These are phyloP conservation scores for Pseudogymnoascus sp. DNA, from an alignment of 2,329 filamentous ascomycete species.

Conservation along the genomic window DNA sequence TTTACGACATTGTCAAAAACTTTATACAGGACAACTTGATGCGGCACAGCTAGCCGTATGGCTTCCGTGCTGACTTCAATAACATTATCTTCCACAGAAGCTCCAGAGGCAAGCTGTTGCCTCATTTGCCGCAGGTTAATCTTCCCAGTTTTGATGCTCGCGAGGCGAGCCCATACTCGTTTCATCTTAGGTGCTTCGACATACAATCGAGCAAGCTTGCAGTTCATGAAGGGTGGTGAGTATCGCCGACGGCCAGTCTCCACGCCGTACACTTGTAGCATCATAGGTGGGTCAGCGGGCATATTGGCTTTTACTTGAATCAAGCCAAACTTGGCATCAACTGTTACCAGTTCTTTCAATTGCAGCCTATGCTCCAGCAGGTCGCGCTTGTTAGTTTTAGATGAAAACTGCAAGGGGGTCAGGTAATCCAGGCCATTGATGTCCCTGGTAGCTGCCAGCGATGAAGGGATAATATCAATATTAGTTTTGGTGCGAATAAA, in stretches of 20 bases:
- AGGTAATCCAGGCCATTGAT: conserved; percentile 15
- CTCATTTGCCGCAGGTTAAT: conserved; percentile 72
- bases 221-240: conserved; percentile 71
- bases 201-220: conserved; percentile 74
- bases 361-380: background rate
- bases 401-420: conserved; percentile 21
- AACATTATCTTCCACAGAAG: conserved; percentile 63
- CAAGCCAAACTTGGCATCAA: conserved; percentile 74
- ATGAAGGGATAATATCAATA: conserved; percentile 21
- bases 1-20: conserved; percentile 94
- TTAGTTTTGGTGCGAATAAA: conserved; percentile 49
- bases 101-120: conserved; percentile 53
- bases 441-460: conserved; percentile 13
- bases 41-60: conserved; percentile 78
- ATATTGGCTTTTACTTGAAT: conserved; percentile 83
- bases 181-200: conserved; percentile 78
- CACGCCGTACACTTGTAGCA: conserved; percentile 79
- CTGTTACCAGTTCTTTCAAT: conserved; percentile 58
- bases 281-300: conserved; percentile 81
- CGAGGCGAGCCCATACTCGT: conserved; percentile 74
- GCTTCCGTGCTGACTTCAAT: conserved; percentile 80
- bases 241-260: conserved; percentile 81
- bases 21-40: conserved; percentile 80
- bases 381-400: conserved; percentile 18
- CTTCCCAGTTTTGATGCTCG: conserved; percentile 74